Conservation (phyloP, 345 rosid genomes). For the Murraya koenigii region DNA sequence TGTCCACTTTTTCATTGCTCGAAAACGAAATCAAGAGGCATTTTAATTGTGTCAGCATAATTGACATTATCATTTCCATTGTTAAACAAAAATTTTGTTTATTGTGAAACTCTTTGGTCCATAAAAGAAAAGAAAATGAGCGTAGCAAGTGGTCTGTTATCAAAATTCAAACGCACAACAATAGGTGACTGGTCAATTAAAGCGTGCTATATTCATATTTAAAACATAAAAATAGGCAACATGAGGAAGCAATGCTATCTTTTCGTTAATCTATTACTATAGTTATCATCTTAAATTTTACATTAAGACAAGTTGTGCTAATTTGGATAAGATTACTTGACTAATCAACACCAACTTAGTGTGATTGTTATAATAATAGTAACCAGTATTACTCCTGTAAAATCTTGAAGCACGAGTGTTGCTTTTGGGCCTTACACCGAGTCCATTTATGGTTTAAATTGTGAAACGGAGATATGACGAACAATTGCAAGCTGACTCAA, state of each 20-base stretch:
- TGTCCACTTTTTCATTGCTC: not conserved
- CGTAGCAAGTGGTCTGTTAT: not conserved
- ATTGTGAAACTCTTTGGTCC: too few species aligned
- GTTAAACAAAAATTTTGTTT: too few species aligned
- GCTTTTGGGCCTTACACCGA: too few species aligned
- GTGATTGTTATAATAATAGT: not conserved
- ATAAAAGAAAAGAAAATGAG: too few species aligned
- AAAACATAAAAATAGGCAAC: not conserved
- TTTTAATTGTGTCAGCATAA: not conserved
- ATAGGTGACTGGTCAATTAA: not conserved
- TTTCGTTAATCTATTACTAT: not conserved
- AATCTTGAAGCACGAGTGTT: not conserved
- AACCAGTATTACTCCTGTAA: not conserved
- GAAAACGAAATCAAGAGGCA: not conserved
- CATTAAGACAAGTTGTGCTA: not conserved
- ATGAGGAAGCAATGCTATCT: not conserved
- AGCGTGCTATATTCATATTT: not conserved
- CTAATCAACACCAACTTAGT: not conserved
- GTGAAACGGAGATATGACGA: too few species aligned
- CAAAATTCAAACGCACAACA: not conserved
- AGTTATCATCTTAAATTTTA: not conserved
- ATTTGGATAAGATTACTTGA: constrained; percentile 4
- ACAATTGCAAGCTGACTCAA: not conserved
- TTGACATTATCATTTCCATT: too few species aligned
- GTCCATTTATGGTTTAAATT: too few species aligned